Base-by-base conservation (phyloP, 495 filamentous ascomycete species). In the Aspergillus nidulans region DNA sequence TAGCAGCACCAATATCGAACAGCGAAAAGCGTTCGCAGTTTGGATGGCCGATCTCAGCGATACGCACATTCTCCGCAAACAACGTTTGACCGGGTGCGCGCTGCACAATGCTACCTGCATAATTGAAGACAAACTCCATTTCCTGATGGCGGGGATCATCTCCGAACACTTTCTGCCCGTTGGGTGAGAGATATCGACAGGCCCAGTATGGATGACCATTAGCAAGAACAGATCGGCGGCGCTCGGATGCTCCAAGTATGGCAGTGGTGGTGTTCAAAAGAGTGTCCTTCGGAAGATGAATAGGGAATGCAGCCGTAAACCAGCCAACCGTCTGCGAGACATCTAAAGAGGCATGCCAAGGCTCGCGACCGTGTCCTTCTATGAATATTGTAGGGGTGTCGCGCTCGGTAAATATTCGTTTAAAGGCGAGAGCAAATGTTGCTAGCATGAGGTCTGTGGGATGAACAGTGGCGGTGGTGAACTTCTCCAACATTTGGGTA, bases 41-140 rank as follows among this genome's bases (percentile, higher is more conserved):
- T 4, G 50, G 50, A 19, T 52, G 50, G 6, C 50, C 50, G 16
- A 43, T 25, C 39, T 52, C 50, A 1, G 50, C 41, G n/a, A 39
- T 44, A 10, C 23, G 50, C 24, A 52, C 50, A 15, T 21, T 20
- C 8, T 52, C 50, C 1, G 24, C 39, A 15, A 52, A 52, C 18
- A 52, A 40, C 1, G 18, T 25, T n/a, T 43, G 50, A 9, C n/a
- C 39, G 4, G 36, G 50, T 6, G 50, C 50, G 12, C 50, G 50
- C 15, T 52, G 50, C 9, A 52, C 40, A 9, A 52, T 40, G 16
- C 24, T 44, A 5, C 50, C 50, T 21, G 50, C 50, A 13, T 52
- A 52, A 26, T 52, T 52, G 39, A 52, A 44, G 10, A 52, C 50
- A 7, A 52, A 23, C 19, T 52, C 50, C 50, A 52, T 52, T 44